These are phyloP conservation scores for Euptelea pleiosperma DNA, from an alignment of 164 flowering plant species.

Conservation along the genomic window DNA sequence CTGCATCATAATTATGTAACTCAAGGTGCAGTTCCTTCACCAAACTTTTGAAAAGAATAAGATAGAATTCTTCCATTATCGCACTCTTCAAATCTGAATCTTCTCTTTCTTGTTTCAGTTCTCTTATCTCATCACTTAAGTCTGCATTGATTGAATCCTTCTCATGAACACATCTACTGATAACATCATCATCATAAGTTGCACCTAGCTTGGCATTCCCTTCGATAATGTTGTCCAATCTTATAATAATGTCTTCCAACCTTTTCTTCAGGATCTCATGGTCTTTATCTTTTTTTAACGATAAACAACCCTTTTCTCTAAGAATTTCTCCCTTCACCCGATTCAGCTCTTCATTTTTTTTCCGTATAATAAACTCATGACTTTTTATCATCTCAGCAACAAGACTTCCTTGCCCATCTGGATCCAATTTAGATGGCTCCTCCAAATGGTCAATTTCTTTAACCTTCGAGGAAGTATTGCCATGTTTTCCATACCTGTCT, in stretches of 20 bases:
- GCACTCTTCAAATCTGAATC: constrained; percentile 25
- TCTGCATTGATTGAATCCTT: constrained; percentile 14
- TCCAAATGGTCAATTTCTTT: constrained; percentile 3
- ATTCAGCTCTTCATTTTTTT: constrained; percentile 42
- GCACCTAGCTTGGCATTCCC: constrained; percentile 20
- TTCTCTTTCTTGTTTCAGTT: constrained; percentile 34
- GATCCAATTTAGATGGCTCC: constrained; percentile 13
- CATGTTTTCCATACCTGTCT: constrained; percentile 13
- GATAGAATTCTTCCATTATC: constrained; percentile 31
- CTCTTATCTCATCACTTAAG: constrained; percentile 18
- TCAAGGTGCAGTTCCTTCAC: constrained; percentile 20
- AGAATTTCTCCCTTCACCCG: constrained; percentile 29
- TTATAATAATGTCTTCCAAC: constrained; percentile 31
- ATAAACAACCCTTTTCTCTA: constrained; percentile 22
- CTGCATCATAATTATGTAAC: constrained; percentile 13
- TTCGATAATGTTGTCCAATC: constrained; percentile 35
- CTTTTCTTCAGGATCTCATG: constrained; percentile 21
- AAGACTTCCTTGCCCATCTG: constrained; percentile 22
- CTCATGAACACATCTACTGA: neutral
- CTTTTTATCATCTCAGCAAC: constrained; percentile 51
- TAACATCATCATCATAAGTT: constrained; percentile 9
- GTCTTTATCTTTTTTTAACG: constrained; percentile 21
- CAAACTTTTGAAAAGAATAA: constrained; percentile 23
- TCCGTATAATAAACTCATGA: constrained; percentile 50
- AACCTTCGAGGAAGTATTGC: neutral